These are phyloP conservation scores for Bruguiera sexangula DNA, from an alignment of 345 rosid genomes.

Conservation along the genomic window DNA sequence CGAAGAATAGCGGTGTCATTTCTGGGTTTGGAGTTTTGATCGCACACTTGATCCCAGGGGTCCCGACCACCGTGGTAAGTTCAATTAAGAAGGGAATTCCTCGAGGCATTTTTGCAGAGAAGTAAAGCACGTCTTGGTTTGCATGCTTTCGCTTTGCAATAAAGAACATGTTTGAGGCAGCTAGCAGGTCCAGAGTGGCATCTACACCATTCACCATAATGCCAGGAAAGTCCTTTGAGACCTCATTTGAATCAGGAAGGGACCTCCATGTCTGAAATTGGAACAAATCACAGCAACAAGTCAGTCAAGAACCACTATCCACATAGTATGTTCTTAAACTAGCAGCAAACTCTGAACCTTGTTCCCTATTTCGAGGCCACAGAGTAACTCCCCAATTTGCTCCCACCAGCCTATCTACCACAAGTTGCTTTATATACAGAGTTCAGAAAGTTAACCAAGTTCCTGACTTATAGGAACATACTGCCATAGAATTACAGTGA, in stretches of 20 bases:
- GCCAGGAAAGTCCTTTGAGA: conserved; percentile 77
- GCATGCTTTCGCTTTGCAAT: conserved; percentile 94
- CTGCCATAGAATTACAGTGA: too few species aligned
- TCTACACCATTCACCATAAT: conserved; percentile 54
- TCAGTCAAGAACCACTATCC: not conserved
- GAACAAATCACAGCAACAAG: conserved; percentile 13
- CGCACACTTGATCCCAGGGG: conserved; percentile 81
- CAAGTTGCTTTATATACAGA: too few species aligned
- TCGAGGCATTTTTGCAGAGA: conserved; percentile 76
- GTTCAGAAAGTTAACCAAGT: too few species aligned
- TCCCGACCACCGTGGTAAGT: conserved; percentile 71
- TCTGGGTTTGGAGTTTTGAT: conserved; percentile 90
- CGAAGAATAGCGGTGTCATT: conserved; percentile 83
- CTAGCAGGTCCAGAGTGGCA: conserved; percentile 61
- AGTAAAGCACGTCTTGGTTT: conserved; percentile 86
- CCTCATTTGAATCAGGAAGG: conserved; percentile 90
- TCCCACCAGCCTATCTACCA: too few species aligned
- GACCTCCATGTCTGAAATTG: conserved; percentile 93
- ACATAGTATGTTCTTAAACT: not conserved
- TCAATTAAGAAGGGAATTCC: conserved; percentile 86
- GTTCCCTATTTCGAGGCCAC: too few species aligned
- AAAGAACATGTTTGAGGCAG: conserved; percentile 78
- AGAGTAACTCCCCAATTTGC: too few species aligned
- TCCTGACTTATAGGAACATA: too few species aligned
- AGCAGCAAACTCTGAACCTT: not conserved